Evolutionary conservation across 768 basidiomycete species (phyloP), one percentile per base, ranked within the genome.

Genomic region (Botryobasidium botryosum): DNA sequence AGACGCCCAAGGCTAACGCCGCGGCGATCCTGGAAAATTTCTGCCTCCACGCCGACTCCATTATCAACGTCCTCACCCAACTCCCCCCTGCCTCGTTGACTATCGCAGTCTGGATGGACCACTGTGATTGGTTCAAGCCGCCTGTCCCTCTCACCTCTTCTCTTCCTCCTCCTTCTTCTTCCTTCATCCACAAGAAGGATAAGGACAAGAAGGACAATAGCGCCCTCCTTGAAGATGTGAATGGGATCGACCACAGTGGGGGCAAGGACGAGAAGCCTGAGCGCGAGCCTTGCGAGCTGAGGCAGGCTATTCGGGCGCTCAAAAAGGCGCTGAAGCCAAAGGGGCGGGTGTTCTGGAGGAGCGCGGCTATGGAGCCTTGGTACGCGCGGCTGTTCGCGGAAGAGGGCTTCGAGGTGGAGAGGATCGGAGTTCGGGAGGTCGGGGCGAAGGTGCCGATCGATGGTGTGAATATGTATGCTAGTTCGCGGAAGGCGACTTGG

Each of bases 41-140:
- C 63, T 67, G 77, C 24, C 55, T 83, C 35, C 81, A 83, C 56
- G 82, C 81, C 0, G 77, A 81, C 51, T 72, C 74, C 2, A 76
- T 82, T 50, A 54, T 72, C 46, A 75, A 78, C 78, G 48, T 52
- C 69, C 53, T 24, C 5, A 12, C n/a, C 26, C 26, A 4, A 21
- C 23, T 41, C 29, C 37, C 15, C 24, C 5, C 24, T 12, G 29
- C 38, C 20, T 26, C 23, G n/a, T n/a, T 48, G 6, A 20, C 42
- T 4, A 18, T 24, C 17, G 28, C 25, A 12, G 39, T 52, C 13
- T 39, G 49, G 26, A 49, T 58, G 47, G 49, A 46, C 18, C 45
- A 46, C 21, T n/a, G 6, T 5, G 28, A 71, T 68, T 46, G 71
- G 71, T 8, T 57, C 71, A 10, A 57, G 53, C 10, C 69, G 67